Evolutionary conservation across 2,329 filamentous ascomycete genomes (phyloP).

Genomic region (Penicillium griseofulvum): DNA sequence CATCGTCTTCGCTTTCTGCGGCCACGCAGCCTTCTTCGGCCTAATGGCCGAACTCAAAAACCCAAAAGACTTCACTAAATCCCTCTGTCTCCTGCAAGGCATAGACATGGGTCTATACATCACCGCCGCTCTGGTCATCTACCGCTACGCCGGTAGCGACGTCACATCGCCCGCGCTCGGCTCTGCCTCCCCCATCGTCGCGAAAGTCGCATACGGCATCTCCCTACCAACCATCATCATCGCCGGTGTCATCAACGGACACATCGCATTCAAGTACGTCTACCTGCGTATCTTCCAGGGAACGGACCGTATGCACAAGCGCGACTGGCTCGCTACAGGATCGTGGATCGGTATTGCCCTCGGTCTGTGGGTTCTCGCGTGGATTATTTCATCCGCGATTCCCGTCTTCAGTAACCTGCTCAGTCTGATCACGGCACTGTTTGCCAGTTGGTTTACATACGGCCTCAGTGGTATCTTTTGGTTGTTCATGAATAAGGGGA

Average conservation of each 20-base stretch:
- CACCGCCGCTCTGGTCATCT: conserved; percentile 65
- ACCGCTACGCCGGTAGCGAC: conserved; percentile 61
- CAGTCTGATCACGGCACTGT: conserved; percentile 62
- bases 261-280: conserved; percentile 65
- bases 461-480: conserved; percentile 40
- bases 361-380: conserved; percentile 59
- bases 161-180: conserved; percentile 67
- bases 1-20: conserved; percentile 69
- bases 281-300: conserved; percentile 63
- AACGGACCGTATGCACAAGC: conserved; percentile 55
- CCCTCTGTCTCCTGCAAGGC: conserved; percentile 60
- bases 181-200: conserved; percentile 55
- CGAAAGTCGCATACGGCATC: conserved; percentile 66
- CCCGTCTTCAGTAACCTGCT: conserved; percentile 67
- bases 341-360: conserved; percentile 60
- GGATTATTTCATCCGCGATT: conserved; percentile 67
- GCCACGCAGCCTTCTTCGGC: conserved; percentile 67
- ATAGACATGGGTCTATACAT: conserved; percentile 63
- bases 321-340: conserved; percentile 51
- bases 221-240: conserved; percentile 70
- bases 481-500: conserved; percentile 37
- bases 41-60: conserved; percentile 64
- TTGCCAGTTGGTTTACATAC: conserved; percentile 66
- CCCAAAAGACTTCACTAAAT: conserved; percentile 60
- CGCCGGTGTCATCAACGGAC: conserved; percentile 67